Base-by-base conservation (phyloP, 495 filamentous ascomycete genomes). In the Tuber microsphaerosporum region DNA sequence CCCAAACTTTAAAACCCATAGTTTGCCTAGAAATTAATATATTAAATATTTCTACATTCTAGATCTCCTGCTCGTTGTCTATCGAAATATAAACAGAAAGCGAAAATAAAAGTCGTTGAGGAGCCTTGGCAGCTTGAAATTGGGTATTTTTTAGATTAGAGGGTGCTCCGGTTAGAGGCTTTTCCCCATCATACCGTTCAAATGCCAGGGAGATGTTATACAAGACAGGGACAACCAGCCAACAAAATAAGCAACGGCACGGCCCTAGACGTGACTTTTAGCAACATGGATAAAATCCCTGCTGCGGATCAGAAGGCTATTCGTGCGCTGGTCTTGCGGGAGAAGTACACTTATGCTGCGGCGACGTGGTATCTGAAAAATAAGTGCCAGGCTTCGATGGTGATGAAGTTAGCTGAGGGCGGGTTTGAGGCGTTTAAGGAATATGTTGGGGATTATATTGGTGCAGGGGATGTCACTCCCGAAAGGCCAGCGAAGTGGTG, bases 331-430 rank as follows among this genome's bases (percentile, higher is more conserved):
- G 86, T 95, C 46, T 84, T 85, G 37, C 79, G 82, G 0, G 87
- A 93, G 78, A 82, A 87, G 37, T 89, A 88, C 79, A 90, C 92
- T 82, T 97, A 94, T 83, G 91, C 87, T 3, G 89, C 87, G 43
- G 93, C 87, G 37, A 88, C 89, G 5, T 97, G 93, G 93, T 95
- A 91, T 81, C 77, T 92, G 65, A 88, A 83, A 9, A 91, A 86
- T 2, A 86, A 93, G 83, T 96, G 93, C 84, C 72, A 75, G 0
- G 26, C 74, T 7, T 82, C 80, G 10, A 85, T 90, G 51, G 81
- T 86, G 68, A 26, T 70, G 6, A 84, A 81, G 31, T 85, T 94
- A 78, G 84, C 85, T 77, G 73, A 75, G 17, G 89, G 87, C 2
- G 84, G 81, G 34, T 85, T 90, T 81, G 85, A 75, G 0, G 92